Evolutionary conservation across 2,329 filamentous ascomycete genomes (phyloP).

Genomic region (Aspergillus ruber): DNA sequence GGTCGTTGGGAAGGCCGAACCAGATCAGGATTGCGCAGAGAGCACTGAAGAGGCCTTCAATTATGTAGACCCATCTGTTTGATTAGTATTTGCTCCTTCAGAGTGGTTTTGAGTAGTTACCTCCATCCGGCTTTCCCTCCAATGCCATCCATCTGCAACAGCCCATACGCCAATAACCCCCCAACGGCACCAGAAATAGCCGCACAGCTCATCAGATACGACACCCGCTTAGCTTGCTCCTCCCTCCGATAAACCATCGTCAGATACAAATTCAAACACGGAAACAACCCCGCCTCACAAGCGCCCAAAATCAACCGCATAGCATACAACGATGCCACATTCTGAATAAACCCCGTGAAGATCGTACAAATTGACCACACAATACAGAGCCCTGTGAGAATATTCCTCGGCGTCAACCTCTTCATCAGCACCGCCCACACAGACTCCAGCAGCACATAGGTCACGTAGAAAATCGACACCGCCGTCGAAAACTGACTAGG

Average conservation of each 20-base stretch:
- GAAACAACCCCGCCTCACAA: constrained; percentile 36
- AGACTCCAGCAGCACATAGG: constrained; percentile 46
- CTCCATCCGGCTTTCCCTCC: constrained; percentile 43
- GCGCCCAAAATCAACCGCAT: constrained; percentile 34
- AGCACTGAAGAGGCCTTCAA: constrained; percentile 45
- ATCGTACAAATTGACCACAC: constrained; percentile 47
- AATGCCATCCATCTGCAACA: constrained; percentile 42
- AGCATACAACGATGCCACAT: constrained; percentile 36
- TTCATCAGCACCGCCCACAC: constrained; percentile 45
- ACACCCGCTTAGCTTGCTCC: constrained; percentile 36
- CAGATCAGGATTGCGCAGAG: constrained; percentile 40
- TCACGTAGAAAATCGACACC: constrained; percentile 48
- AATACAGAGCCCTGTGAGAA: constrained; percentile 35
- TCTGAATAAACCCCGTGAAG: constrained; percentile 42
- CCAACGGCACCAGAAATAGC: constrained; percentile 37
- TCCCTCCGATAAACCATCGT: constrained; percentile 38
- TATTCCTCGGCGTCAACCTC: constrained; percentile 38
- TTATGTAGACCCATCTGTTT: constrained; percentile 43
- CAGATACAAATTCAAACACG: constrained; percentile 34
- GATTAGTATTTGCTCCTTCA: not conserved
- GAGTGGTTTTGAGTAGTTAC: constrained; percentile 17
- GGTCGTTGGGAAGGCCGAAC: constrained; percentile 45
- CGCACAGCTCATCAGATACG: constrained; percentile 35
- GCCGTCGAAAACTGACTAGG: constrained; percentile 42
- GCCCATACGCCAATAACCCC: constrained; percentile 33